These are phyloP conservation scores for Fusarium lyarnte DNA, from an alignment of 2,329 filamentous ascomycete genomes.

Conservation along the genomic window DNA sequence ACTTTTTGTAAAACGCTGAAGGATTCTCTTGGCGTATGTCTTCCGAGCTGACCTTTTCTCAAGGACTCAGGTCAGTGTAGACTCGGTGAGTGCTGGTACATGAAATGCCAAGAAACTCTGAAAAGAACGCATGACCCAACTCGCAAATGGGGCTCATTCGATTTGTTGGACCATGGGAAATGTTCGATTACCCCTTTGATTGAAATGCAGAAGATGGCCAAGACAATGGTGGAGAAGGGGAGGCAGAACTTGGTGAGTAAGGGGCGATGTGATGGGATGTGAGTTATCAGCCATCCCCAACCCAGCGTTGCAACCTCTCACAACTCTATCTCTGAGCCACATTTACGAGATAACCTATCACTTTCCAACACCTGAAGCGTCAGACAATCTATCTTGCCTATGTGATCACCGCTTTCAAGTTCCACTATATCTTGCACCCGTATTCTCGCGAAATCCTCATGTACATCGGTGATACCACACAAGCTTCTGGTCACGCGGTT, in stretches of 20 bases:
- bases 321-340: neutral
- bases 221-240: conserved; percentile 10
- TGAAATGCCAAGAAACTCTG: conserved; percentile 1
- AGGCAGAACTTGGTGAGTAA: conserved; percentile 6
- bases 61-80: neutral
- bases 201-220: conserved; percentile 9
- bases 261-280: neutral
- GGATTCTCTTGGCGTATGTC: neutral
- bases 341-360: neutral
- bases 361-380: neutral
- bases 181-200: neutral
- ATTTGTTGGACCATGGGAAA: neutral
- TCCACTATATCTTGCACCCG: neutral
- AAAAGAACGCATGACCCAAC: conserved; percentile 12
- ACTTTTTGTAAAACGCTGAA: conserved; percentile 4
- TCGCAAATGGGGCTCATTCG: conserved; percentile 6
- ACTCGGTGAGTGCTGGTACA: conserved; percentile 1
- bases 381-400: neutral
- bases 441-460: neutral
- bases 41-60: neutral
- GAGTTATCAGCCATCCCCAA: neutral
- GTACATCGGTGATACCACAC: neutral
- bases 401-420: neutral
- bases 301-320: neutral
- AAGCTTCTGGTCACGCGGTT: neutral